These are phyloP conservation scores for Pythium dissimile DNA, from an alignment of 352 stramenopile genomes.

Conservation along the genomic window DNA sequence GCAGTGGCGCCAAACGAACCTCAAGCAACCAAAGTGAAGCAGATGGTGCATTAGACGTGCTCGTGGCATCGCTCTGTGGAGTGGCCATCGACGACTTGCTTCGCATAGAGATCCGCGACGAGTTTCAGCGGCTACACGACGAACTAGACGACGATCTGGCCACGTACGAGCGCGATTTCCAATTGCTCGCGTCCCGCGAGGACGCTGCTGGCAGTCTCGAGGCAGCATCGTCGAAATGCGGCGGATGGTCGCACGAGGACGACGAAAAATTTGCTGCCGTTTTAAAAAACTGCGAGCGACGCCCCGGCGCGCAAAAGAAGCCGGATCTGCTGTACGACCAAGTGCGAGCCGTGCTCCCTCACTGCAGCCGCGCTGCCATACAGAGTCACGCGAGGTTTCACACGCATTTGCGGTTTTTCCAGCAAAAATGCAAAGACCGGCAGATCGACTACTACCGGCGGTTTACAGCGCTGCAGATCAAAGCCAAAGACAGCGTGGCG, in stretches of 20 bases:
- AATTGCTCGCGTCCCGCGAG: slow-evolving; percentile 22
- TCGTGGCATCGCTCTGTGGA: slow-evolving; percentile 4
- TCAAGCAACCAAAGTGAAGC: slow-evolving; percentile 7
- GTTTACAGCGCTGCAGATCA: slow-evolving; percentile 24
- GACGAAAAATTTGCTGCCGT: slow-evolving; percentile 63
- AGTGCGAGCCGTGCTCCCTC: slow-evolving; percentile 39
- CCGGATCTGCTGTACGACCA: slow-evolving; percentile 62
- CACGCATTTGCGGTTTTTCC: slow-evolving; percentile 47
- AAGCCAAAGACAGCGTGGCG: slow-evolving; percentile 31
- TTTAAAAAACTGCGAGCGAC: slow-evolving; percentile 42
- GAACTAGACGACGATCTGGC: slow-evolving; percentile 30
- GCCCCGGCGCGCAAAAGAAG: slow-evolving; percentile 31
- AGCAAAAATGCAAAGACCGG: slow-evolving; percentile 52
- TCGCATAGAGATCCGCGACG: slow-evolving; percentile 35
- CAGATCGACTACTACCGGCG: slow-evolving; percentile 40
- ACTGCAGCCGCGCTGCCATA: slow-evolving; percentile 31
- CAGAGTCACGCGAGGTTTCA: slow-evolving; percentile 61
- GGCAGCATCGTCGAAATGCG: slow-evolving; percentile 32
- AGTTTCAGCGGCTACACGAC: slow-evolving; percentile 27
- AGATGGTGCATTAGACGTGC: slow-evolving; percentile 7
- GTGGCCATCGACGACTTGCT: slow-evolving; percentile 40
- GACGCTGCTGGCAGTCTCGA: slow-evolving; percentile 34
- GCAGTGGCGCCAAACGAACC: background rate
- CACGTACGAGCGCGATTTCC: slow-evolving; percentile 39
- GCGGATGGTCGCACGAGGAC: slow-evolving; percentile 42